These are phyloP conservation scores for Rutstroemia sp. DNA, from an alignment of 2,329 filamentous ascomycete species.

Conservation along the genomic window DNA sequence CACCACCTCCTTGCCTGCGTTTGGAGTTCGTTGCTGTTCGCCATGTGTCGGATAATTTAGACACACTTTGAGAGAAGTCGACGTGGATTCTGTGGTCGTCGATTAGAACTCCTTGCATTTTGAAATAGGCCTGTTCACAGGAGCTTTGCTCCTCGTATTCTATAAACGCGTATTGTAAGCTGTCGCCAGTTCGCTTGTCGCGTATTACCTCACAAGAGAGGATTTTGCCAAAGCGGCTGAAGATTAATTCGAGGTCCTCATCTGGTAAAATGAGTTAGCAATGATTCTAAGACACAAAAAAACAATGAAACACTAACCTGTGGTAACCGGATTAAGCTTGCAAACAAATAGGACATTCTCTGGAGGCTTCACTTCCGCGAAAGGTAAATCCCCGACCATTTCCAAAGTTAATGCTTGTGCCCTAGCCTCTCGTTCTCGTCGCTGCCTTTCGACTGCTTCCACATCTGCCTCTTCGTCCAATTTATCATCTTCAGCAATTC, in stretches of 20 bases:
- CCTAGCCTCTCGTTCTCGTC: slow-evolving; percentile 82
- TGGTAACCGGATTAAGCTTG: slow-evolving; percentile 95
- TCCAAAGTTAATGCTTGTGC: slow-evolving; percentile 92
- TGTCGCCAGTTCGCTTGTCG: slow-evolving; percentile 89
- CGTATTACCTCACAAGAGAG: slow-evolving; percentile 93
- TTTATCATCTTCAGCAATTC: slow-evolving; percentile 84
- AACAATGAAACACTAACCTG: slow-evolving; percentile 35
- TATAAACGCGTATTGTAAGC: slow-evolving; percentile 94
- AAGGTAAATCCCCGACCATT: slow-evolving; percentile 95
- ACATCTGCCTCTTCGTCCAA: slow-evolving; percentile 70
- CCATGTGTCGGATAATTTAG: slow-evolving; percentile 84
- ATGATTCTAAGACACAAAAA: not conserved
- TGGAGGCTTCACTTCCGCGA: slow-evolving; percentile 93
- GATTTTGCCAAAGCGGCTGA: slow-evolving; percentile 92
- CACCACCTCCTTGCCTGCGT: slow-evolving; percentile 56
- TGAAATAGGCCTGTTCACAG: slow-evolving; percentile 93
- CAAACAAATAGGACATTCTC: slow-evolving; percentile 98
- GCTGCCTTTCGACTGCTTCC: slow-evolving; percentile 67
- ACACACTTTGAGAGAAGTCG: slow-evolving; percentile 93
- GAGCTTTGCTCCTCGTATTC: slow-evolving; percentile 90
- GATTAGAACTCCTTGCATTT: slow-evolving; percentile 96
- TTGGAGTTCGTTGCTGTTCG: slow-evolving; percentile 78
- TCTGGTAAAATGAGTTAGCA: slow-evolving; percentile 39
- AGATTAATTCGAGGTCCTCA: slow-evolving; percentile 90
- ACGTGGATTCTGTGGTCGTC: slow-evolving; percentile 97